Percentiles rank a stretch among this genome's conserved stretches.
These are phyloP conservation scores for Colletotrichum sp. DNA, from an alignment of 2,329 filamentous ascomycete species.

Conservation along the genomic window DNA sequence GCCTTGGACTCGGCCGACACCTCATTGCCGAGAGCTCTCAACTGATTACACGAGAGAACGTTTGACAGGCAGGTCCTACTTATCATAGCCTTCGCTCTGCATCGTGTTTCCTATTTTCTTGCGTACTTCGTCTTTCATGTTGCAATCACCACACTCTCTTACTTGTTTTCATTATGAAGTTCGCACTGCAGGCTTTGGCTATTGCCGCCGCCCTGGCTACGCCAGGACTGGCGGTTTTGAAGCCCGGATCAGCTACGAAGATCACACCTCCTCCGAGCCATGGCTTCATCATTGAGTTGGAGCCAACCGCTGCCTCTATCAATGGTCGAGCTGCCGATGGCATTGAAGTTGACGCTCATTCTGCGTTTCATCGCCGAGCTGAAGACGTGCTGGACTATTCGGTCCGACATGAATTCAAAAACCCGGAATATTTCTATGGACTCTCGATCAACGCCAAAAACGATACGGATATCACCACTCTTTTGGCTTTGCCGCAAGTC, in stretches of 20 bases:
- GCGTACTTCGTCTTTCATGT: not conserved
- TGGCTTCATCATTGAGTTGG: slow-evolving; percentile 13
- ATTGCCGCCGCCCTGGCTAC: not conserved
- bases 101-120: not conserved
- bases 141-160: not conserved
- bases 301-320: not conserved
- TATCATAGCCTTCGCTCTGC: not conserved
- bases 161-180: not conserved
- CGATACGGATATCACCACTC: not conserved
- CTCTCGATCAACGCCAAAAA: slow-evolving; percentile 19
- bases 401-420: slow-evolving; percentile 20
- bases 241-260: not conserved
- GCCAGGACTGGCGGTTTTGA: not conserved
- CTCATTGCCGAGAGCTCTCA: not conserved
- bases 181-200: not conserved
- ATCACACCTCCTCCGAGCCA: not conserved
- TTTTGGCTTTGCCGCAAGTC: slow-evolving; percentile 17
- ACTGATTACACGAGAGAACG: not conserved
- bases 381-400: slow-evolving; percentile 7
- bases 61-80: not conserved
- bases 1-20: not conserved
- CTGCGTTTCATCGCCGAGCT: slow-evolving; percentile 8
- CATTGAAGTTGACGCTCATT: not conserved
- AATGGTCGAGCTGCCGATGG: not conserved
- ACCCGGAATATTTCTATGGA: slow-evolving; percentile 21